These are phyloP conservation scores for Globisporangium ultimum DNA, from an alignment of 352 stramenopile species.

Conservation along the genomic window DNA sequence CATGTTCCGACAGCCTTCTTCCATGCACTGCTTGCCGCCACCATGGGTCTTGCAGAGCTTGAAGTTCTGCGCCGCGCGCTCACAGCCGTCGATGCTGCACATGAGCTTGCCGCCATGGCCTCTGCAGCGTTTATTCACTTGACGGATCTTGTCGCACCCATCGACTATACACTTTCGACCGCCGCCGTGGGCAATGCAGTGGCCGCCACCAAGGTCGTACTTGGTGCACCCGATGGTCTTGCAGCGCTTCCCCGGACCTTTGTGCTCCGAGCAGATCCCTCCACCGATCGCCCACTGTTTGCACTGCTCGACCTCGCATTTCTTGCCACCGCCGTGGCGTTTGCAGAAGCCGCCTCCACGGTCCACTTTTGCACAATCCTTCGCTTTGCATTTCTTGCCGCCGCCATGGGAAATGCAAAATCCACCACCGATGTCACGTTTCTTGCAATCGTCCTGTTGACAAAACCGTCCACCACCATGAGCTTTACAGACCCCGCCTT, in stretches of 20 bases:
- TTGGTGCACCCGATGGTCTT: slow-evolving; percentile 79
- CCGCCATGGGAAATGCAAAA: slow-evolving; percentile 86
- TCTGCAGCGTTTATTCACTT: slow-evolving; percentile 82
- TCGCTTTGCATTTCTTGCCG: slow-evolving; percentile 75
- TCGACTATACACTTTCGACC: slow-evolving; percentile 81
- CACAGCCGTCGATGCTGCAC: slow-evolving; percentile 77
- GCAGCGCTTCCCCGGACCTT: slow-evolving; percentile 73
- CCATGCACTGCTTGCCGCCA: slow-evolving; percentile 62
- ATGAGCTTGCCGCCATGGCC: slow-evolving; percentile 78
- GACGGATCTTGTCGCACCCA: slow-evolving; percentile 82
- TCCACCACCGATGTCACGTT: slow-evolving; percentile 81
- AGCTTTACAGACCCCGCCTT: slow-evolving; percentile 83
- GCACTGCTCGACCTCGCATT: slow-evolving; percentile 72
- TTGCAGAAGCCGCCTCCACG: slow-evolving; percentile 81
- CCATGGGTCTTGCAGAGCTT: slow-evolving; percentile 84
- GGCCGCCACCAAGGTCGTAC: slow-evolving; percentile 75
- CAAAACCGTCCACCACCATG: slow-evolving; percentile 82
- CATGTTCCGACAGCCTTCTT: slow-evolving; percentile 80
- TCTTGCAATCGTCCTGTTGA: slow-evolving; percentile 68
- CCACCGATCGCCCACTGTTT: slow-evolving; percentile 80
- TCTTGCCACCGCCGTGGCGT: slow-evolving; percentile 82
- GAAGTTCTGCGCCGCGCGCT: slow-evolving; percentile 74
- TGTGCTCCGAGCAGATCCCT: slow-evolving; percentile 74
- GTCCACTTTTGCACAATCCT: slow-evolving; percentile 77
- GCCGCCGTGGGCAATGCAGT: slow-evolving; percentile 85